These are phyloP conservation scores for Pseudozyma thailandica DNA, from an alignment of 1,284 basidiomycete species.

Conservation along the genomic window DNA sequence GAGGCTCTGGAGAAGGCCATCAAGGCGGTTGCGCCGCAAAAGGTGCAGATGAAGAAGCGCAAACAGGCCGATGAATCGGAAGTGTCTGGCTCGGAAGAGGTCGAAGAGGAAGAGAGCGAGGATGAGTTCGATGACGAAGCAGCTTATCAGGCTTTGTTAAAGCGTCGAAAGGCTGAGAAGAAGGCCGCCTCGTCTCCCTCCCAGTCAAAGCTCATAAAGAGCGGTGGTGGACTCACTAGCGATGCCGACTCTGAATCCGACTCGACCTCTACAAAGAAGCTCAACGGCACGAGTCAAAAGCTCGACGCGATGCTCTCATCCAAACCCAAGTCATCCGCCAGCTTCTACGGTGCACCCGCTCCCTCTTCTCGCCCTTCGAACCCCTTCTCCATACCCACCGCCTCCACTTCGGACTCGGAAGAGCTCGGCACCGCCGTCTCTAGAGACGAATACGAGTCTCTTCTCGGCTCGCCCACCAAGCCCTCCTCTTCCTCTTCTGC, in stretches of 20 bases:
- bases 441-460: slow-evolving; percentile 46
- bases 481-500: neutral
- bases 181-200: slow-evolving; percentile 1
- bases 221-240: neutral
- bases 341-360: slow-evolving; percentile 34
- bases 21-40: neutral
- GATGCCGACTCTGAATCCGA: slow-evolving; percentile 6
- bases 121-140: slow-evolving; percentile 18
- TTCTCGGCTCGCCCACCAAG: slow-evolving; percentile 13
- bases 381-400: slow-evolving; percentile 20
- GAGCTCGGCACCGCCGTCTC: slow-evolving; percentile 38
- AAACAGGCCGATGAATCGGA: slow-evolving; percentile 13
- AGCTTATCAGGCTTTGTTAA: slow-evolving; percentile 19
- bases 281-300: slow-evolving; percentile 11
- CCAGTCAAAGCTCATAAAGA: neutral
- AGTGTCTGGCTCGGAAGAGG: slow-evolving; percentile 4
- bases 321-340: slow-evolving; percentile 37
- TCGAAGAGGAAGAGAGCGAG: neutral
- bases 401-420: slow-evolving; percentile 11
- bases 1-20: slow-evolving; percentile 41
- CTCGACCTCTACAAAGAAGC: neutral
- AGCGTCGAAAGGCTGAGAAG: slow-evolving; percentile 18
- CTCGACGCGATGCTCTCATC: slow-evolving; percentile 34
- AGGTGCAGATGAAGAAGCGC: neutral
- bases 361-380: slow-evolving; percentile 3